Conservation (phyloP, 345 rosid genomes). For the Mangifera indica region DNA sequence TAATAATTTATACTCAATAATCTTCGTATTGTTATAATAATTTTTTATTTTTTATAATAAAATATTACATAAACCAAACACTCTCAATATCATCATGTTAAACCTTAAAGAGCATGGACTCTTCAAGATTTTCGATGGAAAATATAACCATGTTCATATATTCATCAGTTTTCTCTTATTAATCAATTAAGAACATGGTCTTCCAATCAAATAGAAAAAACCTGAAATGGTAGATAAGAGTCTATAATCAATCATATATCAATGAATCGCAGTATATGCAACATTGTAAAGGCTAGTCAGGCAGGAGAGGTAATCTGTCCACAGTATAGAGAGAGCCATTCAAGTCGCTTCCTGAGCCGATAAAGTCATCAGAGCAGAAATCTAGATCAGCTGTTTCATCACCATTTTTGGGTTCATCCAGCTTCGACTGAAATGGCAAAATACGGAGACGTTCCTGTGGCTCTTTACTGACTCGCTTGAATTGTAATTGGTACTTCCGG, state of each 20-base stretch:
- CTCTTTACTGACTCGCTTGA: constrained; percentile 58
- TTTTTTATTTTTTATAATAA: too few species aligned
- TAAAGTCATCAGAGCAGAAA: constrained; percentile 29
- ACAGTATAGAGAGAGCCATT: constrained; percentile 39
- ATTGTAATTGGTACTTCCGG: constrained; percentile 51
- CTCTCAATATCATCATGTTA: neutral
- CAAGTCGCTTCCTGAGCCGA: constrained; percentile 18
- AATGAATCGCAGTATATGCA: neutral
- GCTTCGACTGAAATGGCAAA: constrained; percentile 47
- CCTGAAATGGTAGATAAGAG: neutral
- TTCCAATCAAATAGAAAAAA: too few species aligned
- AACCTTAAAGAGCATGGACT: neutral
- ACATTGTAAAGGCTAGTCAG: constrained; percentile 33
- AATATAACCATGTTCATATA: neutral
- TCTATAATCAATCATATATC: neutral
- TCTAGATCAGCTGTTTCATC: constrained; percentile 30
- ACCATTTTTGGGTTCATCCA: constrained; percentile 21
- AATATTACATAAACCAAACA: too few species aligned
- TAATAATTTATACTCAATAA: too few species aligned
- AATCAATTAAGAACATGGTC: neutral
- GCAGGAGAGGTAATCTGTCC: constrained; percentile 59
- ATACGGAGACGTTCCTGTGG: constrained; percentile 45
- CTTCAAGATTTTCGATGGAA: neutral
- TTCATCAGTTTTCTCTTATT: neutral
- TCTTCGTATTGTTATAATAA: too few species aligned